Evolutionary conservation across 1,284 basidiomycete species (phyloP).

Genomic region (Tylopilus orsonianus): DNA sequence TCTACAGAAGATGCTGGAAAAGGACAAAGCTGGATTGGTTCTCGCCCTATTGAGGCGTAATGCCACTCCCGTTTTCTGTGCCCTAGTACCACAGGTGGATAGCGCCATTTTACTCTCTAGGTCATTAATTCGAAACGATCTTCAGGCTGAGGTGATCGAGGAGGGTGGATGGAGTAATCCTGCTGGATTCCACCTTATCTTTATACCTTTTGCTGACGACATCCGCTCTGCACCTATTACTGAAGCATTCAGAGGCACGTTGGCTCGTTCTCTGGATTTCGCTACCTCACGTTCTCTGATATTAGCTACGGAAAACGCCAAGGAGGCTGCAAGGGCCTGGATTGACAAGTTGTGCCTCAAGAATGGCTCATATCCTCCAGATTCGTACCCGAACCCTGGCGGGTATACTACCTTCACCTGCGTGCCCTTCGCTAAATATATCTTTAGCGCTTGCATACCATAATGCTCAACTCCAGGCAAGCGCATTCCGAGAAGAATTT

Average conservation of each 20-base stretch:
- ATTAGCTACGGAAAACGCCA: constrained; percentile 68
- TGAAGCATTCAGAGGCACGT: constrained; percentile 54
- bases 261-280: background rate
- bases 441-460: constrained; percentile 74
- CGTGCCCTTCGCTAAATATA: constrained; percentile 2
- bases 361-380: constrained; percentile 79
- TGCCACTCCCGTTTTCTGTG: constrained; percentile 78
- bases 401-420: constrained; percentile 24
- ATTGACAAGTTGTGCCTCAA: constrained; percentile 81
- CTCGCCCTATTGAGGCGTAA: constrained; percentile 74
- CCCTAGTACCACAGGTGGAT: constrained; percentile 82
- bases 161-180: constrained; percentile 80
- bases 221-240: constrained; percentile 75
- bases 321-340: constrained; percentile 69
- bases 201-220: constrained; percentile 92
- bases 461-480: constrained; percentile 87
- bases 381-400: constrained; percentile 93
- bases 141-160: constrained; percentile 69
- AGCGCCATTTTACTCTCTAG: background rate
- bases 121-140: background rate
- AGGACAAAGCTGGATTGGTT: constrained; percentile 81
- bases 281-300: background rate
- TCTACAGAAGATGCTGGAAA: constrained; percentile 79
- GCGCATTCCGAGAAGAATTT: constrained; percentile 87
- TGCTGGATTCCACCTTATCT: constrained; percentile 90